phyloP scores from a whole-genome alignment of 352 stramenopile genomes.

The Phytophthora melonis region DNA sequence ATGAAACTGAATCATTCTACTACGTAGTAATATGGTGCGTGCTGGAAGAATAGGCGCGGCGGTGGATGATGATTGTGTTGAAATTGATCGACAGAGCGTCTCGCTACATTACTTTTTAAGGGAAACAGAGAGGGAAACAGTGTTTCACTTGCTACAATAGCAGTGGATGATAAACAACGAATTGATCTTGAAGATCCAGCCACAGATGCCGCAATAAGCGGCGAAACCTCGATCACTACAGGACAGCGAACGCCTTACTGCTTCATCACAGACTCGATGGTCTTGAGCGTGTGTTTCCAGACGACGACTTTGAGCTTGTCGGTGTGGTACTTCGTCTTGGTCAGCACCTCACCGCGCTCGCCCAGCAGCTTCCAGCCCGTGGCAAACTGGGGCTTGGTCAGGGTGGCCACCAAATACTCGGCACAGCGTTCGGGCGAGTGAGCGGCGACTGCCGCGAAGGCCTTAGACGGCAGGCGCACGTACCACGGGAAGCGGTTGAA shows the following conservation, averaged over 20 bases:
- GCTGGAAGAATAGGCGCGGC: too few relatives aligned
- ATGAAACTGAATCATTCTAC: too few relatives aligned
- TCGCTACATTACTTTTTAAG: too few relatives aligned
- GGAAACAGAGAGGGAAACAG: too few relatives aligned
- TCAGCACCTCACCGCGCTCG: constrained; percentile 21
- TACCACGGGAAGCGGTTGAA: constrained; percentile 40
- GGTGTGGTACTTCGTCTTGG: constrained; percentile 41
- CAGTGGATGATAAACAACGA: not conserved
- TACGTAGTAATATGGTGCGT: too few relatives aligned
- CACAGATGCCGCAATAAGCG: not conserved
- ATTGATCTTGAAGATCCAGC: not conserved
- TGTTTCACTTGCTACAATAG: too few relatives aligned
- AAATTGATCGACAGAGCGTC: too few relatives aligned
- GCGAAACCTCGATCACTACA: too few relatives aligned
- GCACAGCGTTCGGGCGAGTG: constrained; percentile 37
- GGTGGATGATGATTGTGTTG: too few relatives aligned
- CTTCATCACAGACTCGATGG: constrained; percentile 34
- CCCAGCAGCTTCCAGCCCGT: constrained; percentile 37
- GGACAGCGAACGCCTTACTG: constrained; percentile 1
- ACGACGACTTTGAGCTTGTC: constrained; percentile 36
- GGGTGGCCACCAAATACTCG: constrained; percentile 31
- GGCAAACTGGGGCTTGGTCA: constrained; percentile 35
- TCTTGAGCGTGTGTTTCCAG: constrained; percentile 40
- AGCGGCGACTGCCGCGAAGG: constrained; percentile 30
- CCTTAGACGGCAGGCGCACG: constrained; percentile 28